Evolutionary conservation across 345 rosid species (phyloP).

Genomic region (Salix koriyanagi): DNA sequence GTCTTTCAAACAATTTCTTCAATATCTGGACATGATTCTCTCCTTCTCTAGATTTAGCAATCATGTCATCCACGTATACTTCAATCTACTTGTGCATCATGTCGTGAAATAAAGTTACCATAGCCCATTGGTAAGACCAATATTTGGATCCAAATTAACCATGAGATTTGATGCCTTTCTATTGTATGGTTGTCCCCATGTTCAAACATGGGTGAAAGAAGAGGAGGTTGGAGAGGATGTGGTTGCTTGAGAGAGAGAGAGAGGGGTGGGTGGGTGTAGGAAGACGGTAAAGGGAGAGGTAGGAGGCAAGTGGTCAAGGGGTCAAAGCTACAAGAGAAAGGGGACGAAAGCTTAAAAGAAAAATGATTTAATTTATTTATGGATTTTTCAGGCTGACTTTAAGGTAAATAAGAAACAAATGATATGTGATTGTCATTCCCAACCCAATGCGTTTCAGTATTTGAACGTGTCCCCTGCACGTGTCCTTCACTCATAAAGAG

Average conservation of each 20-base stretch:
- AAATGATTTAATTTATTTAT: not conserved
- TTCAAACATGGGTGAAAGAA: constrained; percentile 34
- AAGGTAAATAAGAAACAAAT: not conserved
- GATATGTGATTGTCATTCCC: too few relatives aligned
- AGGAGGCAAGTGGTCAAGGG: not conserved
- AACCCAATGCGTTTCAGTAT: too few relatives aligned
- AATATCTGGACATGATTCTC: too few relatives aligned
- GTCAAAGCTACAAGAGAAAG: not conserved
- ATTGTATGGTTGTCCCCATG: constrained; percentile 51
- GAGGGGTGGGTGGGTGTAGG: not conserved
- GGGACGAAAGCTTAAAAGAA: too few relatives aligned
- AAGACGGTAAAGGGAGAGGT: not conserved
- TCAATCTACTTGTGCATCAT: too few relatives aligned
- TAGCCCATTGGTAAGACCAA: constrained; percentile 7
- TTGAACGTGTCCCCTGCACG: too few relatives aligned
- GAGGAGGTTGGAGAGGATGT: not conserved
- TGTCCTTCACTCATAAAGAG: too few relatives aligned
- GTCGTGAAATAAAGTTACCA: too few relatives aligned
- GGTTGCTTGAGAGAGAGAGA: not conserved
- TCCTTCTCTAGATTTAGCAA: too few relatives aligned
- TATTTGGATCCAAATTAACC: constrained; percentile 82
- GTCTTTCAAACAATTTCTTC: too few relatives aligned
- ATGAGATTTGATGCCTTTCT: constrained; percentile 56
- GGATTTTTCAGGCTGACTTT: not conserved
- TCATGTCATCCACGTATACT: too few relatives aligned